phyloP scores from a whole-genome alignment of 805 yeast genomes.

The Kazachstania kunashirensis region DNA sequence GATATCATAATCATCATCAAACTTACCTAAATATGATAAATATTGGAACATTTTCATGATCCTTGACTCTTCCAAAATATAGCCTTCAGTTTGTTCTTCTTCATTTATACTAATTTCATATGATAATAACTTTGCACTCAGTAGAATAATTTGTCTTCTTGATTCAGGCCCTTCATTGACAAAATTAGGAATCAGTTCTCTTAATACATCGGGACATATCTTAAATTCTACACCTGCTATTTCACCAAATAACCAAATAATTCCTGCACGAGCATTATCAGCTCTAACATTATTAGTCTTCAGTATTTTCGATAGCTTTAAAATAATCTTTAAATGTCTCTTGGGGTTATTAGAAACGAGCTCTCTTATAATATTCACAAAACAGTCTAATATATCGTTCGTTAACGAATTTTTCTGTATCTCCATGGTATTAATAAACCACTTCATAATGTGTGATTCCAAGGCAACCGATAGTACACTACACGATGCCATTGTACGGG shows the following conservation, averaged over 20 bases:
- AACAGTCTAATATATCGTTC: conserved; percentile 43
- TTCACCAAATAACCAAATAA: conserved; percentile 89
- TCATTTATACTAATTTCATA: conserved; percentile 38
- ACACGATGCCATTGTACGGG: conserved; percentile 54
- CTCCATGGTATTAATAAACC: conserved; percentile 49
- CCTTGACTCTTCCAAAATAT: conserved; percentile 27
- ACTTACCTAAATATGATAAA: conserved; percentile 54
- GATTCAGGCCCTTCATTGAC: conserved; percentile 47
- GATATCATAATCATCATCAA: conserved; percentile 66
- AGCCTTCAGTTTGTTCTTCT: conserved; percentile 10
- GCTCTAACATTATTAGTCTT: conserved; percentile 19
- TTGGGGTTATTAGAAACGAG: conserved; percentile 56
- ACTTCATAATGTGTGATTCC: conserved; percentile 45
- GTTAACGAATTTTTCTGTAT: conserved; percentile 9
- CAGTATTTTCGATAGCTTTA: conserved; percentile 37
- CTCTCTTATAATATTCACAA: conserved; percentile 61
- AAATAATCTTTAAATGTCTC: conserved; percentile 45
- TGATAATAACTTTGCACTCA: conserved; percentile 65
- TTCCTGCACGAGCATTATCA: conserved; percentile 62
- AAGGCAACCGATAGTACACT: conserved; percentile 42
- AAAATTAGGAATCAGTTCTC: conserved; percentile 47
- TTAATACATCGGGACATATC: conserved; percentile 67
- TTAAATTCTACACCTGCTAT: conserved; percentile 39
- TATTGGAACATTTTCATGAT: conserved; percentile 48
- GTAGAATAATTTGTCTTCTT: conserved; percentile 57